Conservation (phyloP, 441 rosid genomes). For the Brassica balearica region DNA sequence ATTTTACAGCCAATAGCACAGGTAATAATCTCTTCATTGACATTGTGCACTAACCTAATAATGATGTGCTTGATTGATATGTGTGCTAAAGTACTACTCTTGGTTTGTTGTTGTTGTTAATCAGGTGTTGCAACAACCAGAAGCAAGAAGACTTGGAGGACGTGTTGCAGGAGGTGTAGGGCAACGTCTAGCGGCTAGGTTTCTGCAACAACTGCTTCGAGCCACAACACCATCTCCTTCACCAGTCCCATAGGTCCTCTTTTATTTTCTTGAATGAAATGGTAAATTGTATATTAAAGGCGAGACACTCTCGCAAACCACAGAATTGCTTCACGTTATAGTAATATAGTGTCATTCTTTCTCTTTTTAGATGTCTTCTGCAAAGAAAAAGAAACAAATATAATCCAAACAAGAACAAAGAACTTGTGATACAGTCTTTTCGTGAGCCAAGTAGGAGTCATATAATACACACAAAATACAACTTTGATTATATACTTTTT, state of each 20-base stretch:
- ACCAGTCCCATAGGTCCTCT: slow-evolving; percentile 45
- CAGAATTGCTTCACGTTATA: slow-evolving; percentile 37
- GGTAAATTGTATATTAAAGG: slow-evolving; percentile 41
- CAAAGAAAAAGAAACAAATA: not conserved
- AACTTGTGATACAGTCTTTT: not conserved
- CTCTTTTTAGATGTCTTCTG: slow-evolving; percentile 10
- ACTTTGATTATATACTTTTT: slow-evolving; percentile 29
- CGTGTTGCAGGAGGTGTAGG: slow-evolving; percentile 81
- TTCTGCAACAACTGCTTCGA: slow-evolving; percentile 86
- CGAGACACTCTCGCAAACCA: slow-evolving; percentile 38
- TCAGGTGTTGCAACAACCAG: slow-evolving; percentile 93
- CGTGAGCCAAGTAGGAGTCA: not conserved
- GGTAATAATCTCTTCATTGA: slow-evolving; percentile 49
- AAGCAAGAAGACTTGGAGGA: slow-evolving; percentile 74
- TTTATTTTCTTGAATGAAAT: slow-evolving; percentile 15
- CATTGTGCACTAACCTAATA: slow-evolving; percentile 2
- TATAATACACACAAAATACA: not conserved
- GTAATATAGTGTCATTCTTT: slow-evolving; percentile 43
- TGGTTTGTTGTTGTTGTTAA: slow-evolving; percentile 37
- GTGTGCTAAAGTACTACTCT: not conserved
- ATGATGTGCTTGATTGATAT: not conserved
- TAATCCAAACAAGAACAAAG: not conserved
- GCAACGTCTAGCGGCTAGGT: slow-evolving; percentile 88
- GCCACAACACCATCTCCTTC: slow-evolving; percentile 58
- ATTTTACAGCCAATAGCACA: slow-evolving; percentile 80